Conservation (phyloP, 352 stramenopile genomes). For the Peronospora farinosa region DNA sequence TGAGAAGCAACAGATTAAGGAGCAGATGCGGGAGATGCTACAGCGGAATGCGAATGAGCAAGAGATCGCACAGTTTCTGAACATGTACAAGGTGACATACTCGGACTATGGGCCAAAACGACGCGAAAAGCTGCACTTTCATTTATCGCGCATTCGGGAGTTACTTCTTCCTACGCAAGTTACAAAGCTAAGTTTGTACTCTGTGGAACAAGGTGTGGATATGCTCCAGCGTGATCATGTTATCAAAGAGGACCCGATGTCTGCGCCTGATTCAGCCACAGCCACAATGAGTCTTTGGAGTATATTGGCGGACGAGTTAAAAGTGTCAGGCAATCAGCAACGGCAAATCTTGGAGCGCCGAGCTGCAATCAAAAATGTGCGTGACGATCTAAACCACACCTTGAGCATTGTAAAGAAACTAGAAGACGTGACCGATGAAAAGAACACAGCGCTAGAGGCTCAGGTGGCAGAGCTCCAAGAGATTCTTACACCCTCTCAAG, state of each 20-base stretch:
- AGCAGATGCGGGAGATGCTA: constrained; percentile 75
- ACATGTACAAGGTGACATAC: constrained; percentile 82
- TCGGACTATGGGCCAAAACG: constrained; percentile 73
- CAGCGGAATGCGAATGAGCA: constrained; percentile 59
- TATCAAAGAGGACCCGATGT: constrained; percentile 51
- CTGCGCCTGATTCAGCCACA: constrained; percentile 40
- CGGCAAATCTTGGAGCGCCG: constrained; percentile 55
- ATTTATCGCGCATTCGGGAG: constrained; percentile 61
- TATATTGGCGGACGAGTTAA: constrained; percentile 61
- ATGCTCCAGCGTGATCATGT: constrained; percentile 57
- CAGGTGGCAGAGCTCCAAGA: constrained; percentile 64
- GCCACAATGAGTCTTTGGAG: constrained; percentile 64
- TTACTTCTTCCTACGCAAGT: constrained; percentile 71
- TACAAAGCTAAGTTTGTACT: constrained; percentile 73
- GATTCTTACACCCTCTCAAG: constrained; percentile 69
- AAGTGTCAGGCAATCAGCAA: constrained; percentile 65
- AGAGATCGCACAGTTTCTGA: constrained; percentile 69
- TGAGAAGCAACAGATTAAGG: constrained; percentile 74
- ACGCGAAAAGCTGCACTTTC: constrained; percentile 66
- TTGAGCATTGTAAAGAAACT: constrained; percentile 62
- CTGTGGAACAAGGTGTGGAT: constrained; percentile 59
- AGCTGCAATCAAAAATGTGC: constrained; percentile 53
- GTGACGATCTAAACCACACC: constrained; percentile 63
- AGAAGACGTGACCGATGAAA: constrained; percentile 66
- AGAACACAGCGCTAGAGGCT: constrained; percentile 69